Base-by-base conservation (phyloP, 208 protist genomes). In the Crithidia expoeki region DNA sequence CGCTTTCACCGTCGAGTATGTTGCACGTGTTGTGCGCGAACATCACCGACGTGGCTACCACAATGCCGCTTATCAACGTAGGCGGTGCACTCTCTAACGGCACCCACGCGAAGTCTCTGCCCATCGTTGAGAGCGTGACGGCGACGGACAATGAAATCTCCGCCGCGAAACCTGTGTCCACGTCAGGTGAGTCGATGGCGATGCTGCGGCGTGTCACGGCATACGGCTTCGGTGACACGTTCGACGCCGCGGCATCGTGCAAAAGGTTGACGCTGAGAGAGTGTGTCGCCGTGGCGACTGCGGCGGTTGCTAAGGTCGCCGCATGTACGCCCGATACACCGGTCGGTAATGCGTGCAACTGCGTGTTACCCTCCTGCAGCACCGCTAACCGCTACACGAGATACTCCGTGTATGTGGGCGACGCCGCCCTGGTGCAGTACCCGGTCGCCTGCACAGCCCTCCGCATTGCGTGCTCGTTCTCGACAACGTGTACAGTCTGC, bases 171-270 rank as follows among this genome's bases (percentile, higher is more conserved):
- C 12, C 30, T 9, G 52, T 58, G 5, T 10, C 52, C 30, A 58
- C 52, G 30, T n/a, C 4, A 21, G 6, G 27, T n/a, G 5, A 32
- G 12, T 58, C 52, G 7, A 9, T 11, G 32, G 52, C 21, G 30
- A 32, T 58, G 52, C 52, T 58, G 52, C 52, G 52, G 0, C 40
- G 40, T 19, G 52, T 58, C 16, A 40, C 52, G 52, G 52, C 52
- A 9, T 30, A 40, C 52, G 14, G 32, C 52, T 32, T 58, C 52
- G 52, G 52, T 32, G 32, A 25, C 32, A 23, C 52, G 27, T 19
- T 58, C 16, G 30, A 40, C 17, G 52, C 30, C 9, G 52, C 19
- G 0, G 52, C 52, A 6, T 42, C 52, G 30, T 58, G 40, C 32
- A 58, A 58, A n/a, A 9, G 11, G 30, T 2, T 58, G 52, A 40